A percentile compares a stretch with the other conserved stretches of the same genome.
Evolutionary conservation across 1,284 basidiomycete species (phyloP).

Genomic region (Sanghuangporus weigelae): DNA sequence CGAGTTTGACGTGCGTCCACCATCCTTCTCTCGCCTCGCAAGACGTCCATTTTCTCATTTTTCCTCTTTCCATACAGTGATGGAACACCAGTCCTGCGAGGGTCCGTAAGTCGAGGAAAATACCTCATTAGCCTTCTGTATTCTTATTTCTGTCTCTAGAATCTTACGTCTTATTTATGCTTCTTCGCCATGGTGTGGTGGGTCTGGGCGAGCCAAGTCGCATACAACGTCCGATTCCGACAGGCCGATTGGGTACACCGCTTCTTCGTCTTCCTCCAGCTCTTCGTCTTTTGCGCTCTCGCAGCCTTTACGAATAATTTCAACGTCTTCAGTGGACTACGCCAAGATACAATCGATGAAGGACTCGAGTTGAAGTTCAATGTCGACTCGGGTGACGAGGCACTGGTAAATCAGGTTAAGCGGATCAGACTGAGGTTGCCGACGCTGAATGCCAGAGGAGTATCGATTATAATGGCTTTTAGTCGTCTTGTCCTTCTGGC

Average conservation of each 20-base stretch:
- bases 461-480: slow-evolving; percentile 18
- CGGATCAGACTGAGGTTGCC: slow-evolving; percentile 9
- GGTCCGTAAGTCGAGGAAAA: slow-evolving; percentile 5
- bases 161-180: slow-evolving; percentile 14
- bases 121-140: neutral
- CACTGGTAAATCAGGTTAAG: neutral
- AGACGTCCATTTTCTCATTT: neutral
- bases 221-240: slow-evolving; percentile 19
- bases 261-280: slow-evolving; percentile 18
- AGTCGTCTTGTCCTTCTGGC: slow-evolving; percentile 19
- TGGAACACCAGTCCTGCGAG: slow-evolving; percentile 15
- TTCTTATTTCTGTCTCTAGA: neutral
- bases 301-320: slow-evolving; percentile 21
- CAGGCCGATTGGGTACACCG: slow-evolving; percentile 20
- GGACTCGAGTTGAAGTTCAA: neutral
- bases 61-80: slow-evolving; percentile 3
- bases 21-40: neutral
- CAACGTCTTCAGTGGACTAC: slow-evolving; percentile 16
- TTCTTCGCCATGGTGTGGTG: slow-evolving; percentile 22
- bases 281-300: slow-evolving; percentile 19
- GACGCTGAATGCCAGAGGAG: slow-evolving; percentile 18
- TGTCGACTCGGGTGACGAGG: neutral
- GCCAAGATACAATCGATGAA: slow-evolving; percentile 3
- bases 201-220: slow-evolving; percentile 21
- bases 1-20: slow-evolving; percentile 15